Percentiles rank a stretch among this genome's conserved stretches.
These are phyloP conservation scores for Fraxinus pennsylvanica DNA, from an alignment of 257 asterid species.

Conservation along the genomic window DNA sequence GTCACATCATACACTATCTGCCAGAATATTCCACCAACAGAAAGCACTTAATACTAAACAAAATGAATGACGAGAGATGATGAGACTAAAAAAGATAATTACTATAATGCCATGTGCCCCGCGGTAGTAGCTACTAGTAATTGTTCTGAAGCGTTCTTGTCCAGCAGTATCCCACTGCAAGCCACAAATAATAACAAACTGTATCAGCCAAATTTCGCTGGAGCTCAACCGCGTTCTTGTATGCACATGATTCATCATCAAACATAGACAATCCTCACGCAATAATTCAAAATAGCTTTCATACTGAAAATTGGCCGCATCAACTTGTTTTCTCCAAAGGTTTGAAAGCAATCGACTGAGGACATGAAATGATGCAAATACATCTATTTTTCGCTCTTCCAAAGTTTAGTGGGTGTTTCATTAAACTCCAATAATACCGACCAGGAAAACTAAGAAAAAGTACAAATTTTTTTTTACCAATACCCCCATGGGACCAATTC, in stretches of 20 bases:
- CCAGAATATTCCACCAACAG: constrained; percentile 22
- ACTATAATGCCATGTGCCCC: constrained; percentile 95
- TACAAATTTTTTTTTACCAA: not conserved
- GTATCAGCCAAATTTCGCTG: constrained; percentile 13
- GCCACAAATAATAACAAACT: constrained; percentile 13
- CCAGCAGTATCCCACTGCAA: constrained; percentile 94
- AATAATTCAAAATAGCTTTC: not conserved
- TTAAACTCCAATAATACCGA: not conserved
- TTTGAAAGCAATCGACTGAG: not conserved
- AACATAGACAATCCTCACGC: not conserved
- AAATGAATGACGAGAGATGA: not conserved
- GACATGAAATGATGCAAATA: not conserved
- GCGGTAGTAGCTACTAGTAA: constrained; percentile 89
- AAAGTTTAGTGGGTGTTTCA: not conserved
- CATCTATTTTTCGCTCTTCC: not conserved
- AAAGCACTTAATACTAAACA: not conserved
- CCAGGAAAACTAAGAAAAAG: not conserved
- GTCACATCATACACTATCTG: constrained; percentile 80
- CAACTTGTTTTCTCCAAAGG: not conserved
- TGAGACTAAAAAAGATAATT: constrained; percentile 23
- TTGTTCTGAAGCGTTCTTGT: constrained; percentile 89
- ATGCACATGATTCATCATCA: not conserved
- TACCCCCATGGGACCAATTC: constrained; percentile 10
- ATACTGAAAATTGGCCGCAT: not conserved
- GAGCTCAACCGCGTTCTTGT: not conserved